phyloP scores from a whole-genome alignment of 2,329 filamentous ascomycete genomes.

The Epichloe elymi region DNA sequence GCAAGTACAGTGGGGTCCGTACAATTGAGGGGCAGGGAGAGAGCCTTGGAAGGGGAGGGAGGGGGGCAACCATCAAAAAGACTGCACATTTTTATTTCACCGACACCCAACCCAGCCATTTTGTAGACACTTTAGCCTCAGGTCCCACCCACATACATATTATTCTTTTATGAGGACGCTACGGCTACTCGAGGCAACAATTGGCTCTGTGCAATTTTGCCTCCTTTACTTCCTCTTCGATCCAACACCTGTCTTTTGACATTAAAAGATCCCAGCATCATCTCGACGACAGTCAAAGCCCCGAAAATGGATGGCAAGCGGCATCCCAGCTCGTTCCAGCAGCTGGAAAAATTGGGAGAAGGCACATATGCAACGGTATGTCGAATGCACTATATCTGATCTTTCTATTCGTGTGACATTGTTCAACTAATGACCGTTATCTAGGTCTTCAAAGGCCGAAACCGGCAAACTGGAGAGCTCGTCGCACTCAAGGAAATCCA shows the following conservation, averaged over 20 bases:
- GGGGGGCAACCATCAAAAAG: too few species aligned
- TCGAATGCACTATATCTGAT: not conserved
- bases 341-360: slow-evolving; percentile 97
- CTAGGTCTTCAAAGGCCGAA: slow-evolving; percentile 96
- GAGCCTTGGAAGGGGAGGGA: too few species aligned
- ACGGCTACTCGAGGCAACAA: not conserved
- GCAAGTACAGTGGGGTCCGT: too few species aligned
- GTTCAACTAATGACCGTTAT: slow-evolving; percentile 7
- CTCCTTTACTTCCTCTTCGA: too few species aligned
- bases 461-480: slow-evolving; percentile 90
- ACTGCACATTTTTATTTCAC: too few species aligned
- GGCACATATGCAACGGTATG: slow-evolving; percentile 90
- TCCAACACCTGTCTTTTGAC: not conserved
- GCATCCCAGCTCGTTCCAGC: slow-evolving; percentile 95
- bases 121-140: too few species aligned
- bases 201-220: not conserved
- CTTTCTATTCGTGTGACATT: not conserved
- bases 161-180: not conserved
- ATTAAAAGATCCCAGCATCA: not conserved
- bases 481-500: slow-evolving; percentile 98
- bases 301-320: slow-evolving; percentile 73
- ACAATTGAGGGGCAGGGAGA: too few species aligned
- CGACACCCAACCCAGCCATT: too few species aligned
- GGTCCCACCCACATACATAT: not conserved
- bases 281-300: not conserved